Evolutionary conservation across 257 asterid species (phyloP).

Genomic region (Petunia axillaris): DNA sequence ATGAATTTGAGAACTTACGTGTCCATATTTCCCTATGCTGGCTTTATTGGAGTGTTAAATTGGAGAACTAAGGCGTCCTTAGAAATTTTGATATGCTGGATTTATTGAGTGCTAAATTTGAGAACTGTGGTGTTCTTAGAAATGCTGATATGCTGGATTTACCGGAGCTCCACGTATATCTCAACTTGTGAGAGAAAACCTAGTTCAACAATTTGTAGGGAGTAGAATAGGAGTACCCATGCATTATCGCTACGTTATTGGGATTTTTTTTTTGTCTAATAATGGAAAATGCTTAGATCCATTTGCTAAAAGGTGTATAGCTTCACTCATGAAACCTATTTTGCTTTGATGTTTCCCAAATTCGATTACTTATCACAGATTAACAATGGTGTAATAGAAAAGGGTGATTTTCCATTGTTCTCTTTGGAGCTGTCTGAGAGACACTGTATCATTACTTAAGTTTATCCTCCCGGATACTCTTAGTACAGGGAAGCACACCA

Average conservation of each 20-base stretch:
- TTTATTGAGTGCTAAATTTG: too few relatives aligned
- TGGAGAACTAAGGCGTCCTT: too few relatives aligned
- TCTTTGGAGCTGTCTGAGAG: background rate
- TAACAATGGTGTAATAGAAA: background rate
- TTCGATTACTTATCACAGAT: background rate
- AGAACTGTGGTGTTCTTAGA: too few relatives aligned
- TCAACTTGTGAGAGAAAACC: constrained; percentile 14
- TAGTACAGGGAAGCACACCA: background rate
- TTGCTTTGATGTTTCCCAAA: background rate
- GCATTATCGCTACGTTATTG: background rate
- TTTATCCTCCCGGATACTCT: background rate
- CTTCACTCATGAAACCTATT: background rate
- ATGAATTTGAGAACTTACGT: background rate
- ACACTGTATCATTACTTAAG: background rate
- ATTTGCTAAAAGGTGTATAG: background rate
- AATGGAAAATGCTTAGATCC: background rate
- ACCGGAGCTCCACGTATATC: background rate
- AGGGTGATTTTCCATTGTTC: background rate
- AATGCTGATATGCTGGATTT: background rate
- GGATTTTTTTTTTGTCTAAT: background rate
- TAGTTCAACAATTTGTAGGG: constrained; percentile 15
- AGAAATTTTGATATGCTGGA: too few relatives aligned
- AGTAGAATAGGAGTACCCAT: constrained; percentile 3
- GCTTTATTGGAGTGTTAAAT: background rate
- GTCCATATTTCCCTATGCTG: constrained; percentile 7